phyloP scores from a whole-genome alignment of 441 rosid species.

The Syzygium syzygioides region DNA sequence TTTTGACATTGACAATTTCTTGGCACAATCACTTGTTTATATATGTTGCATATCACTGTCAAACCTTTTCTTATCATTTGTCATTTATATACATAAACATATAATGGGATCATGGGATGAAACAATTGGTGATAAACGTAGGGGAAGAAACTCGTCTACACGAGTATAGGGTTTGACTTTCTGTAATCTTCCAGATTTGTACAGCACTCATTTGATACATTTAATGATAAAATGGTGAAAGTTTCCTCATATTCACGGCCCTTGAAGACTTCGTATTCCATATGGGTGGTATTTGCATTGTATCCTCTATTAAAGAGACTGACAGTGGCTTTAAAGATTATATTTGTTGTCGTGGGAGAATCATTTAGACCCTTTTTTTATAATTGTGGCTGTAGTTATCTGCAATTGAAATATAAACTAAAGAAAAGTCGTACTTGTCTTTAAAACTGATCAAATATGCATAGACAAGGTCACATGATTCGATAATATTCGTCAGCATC shows the following conservation, averaged over 20 bases:
- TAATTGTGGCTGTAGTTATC: neutral
- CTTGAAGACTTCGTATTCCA: no score
- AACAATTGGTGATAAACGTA: neutral
- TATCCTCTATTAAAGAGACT: neutral
- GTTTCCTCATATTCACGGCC: no score
- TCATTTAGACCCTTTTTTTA: neutral
- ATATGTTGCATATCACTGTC: no score
- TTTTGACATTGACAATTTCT: no score
- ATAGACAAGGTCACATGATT: neutral
- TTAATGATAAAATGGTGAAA: no score
- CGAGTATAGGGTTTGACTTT: neutral
- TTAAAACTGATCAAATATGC: neutral
- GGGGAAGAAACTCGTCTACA: neutral
- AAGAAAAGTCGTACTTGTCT: neutral
- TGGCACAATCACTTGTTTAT: no score
- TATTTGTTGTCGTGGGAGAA: neutral
- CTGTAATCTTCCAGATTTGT: no score
- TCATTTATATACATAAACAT: no score
- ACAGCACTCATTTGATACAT: no score
- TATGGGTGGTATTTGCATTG: no score
- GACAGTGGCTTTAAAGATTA: neutral
- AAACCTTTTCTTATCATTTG: no score
- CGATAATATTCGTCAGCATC: neutral
- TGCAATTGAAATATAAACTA: neutral
- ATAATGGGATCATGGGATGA: no score